Evolutionary conservation across 768 basidiomycete species (phyloP), one percentile per base, ranked within the genome.

Genomic region (Podaxis sp.): DNA sequence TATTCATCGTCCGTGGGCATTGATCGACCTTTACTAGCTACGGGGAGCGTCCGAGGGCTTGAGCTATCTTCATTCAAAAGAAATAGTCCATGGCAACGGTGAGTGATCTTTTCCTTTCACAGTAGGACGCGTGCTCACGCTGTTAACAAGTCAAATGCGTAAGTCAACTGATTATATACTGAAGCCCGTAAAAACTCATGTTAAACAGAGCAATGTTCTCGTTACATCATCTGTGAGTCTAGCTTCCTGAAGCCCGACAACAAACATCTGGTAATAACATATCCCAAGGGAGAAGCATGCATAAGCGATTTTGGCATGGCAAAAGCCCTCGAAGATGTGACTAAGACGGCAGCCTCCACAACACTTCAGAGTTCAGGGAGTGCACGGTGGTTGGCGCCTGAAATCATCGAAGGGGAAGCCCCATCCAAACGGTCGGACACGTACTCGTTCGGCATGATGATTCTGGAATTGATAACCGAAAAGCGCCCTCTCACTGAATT

Each of bases 291-390:
- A 11, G 74, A 82, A 66, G 81, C 86, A 33, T 76, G 82, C 33
- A 82, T 88, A 15, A 84, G 83, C 63, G 87, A 88, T 66, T 88
- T 88, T 68, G 86, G 87, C 41, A 82, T 87, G 74, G 82, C 87
- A 17, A 86, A 84, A 67, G 75, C 85, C 30, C 78, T 88, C 40
- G 82, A 82, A 63, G 84, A 87, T 48, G 78, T 87, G 30, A 82
- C 84, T 0, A 84, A 84, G 58, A 69, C 75, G 22, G 76, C 78
- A 36, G 78, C 81, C 36, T 69, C 74, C 17, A 81, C 79, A 3
- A 72, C 87, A 56, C 82, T 84, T 1, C 71, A 52, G 15, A 52
- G 72, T 13, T 77, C 77, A 3, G 78, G 78, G 4, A 80, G 80
- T 60, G 77, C 82, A 40, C 80, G 87, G 6, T 88, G 87, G 86